Percentiles rank a stretch among this genome's conserved stretches.
Evolutionary conservation across 306 rosid species (phyloP).

Genomic region (Casuarina equisetifolia): DNA sequence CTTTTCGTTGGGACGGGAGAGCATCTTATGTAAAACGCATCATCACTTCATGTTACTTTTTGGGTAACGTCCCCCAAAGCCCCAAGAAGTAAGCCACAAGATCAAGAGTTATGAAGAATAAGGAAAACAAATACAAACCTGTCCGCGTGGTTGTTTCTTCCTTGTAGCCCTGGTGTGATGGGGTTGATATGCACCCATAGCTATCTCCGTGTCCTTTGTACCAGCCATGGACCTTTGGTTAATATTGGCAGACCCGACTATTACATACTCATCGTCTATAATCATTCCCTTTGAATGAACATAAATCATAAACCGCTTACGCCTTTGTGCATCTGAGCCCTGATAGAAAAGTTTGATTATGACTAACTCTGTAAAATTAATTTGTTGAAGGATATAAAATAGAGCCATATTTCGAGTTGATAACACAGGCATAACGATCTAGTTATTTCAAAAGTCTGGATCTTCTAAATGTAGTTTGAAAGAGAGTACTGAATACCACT

Average conservation of each 20-base stretch:
- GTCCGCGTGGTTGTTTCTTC: slow-evolving; percentile 70
- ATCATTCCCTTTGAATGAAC: slow-evolving; percentile 98
- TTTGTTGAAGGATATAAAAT: slow-evolving; percentile 2
- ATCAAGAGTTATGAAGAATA: slow-evolving; percentile 8
- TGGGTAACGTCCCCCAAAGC: not conserved
- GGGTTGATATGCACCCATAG: slow-evolving; percentile 95
- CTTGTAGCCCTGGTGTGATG: slow-evolving; percentile 68
- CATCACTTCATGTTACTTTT: not conserved
- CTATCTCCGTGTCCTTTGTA: slow-evolving; percentile 94
- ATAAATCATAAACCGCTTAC: slow-evolving; percentile 78
- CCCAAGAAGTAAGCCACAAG: not conserved
- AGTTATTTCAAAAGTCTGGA: not conserved
- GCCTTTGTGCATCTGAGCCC: slow-evolving; percentile 48
- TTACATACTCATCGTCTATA: slow-evolving; percentile 83
- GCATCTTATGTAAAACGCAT: not conserved
- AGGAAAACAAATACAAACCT: slow-evolving; percentile 53
- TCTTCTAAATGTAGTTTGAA: not conserved
- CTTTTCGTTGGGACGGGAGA: not conserved
- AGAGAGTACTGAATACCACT: not conserved
- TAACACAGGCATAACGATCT: not conserved
- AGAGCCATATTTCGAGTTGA: slow-evolving; percentile 4
- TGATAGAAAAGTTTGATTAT: slow-evolving; percentile 32
- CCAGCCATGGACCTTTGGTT: slow-evolving; percentile 99
- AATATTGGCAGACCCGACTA: slow-evolving; percentile 92
- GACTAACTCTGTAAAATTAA: slow-evolving; percentile 11